A percentile compares a stretch with the other conserved stretches of the same genome.
Conservation (phyloP, 768 basidiomycete species). For the Xerocomellus intermedius region DNA sequence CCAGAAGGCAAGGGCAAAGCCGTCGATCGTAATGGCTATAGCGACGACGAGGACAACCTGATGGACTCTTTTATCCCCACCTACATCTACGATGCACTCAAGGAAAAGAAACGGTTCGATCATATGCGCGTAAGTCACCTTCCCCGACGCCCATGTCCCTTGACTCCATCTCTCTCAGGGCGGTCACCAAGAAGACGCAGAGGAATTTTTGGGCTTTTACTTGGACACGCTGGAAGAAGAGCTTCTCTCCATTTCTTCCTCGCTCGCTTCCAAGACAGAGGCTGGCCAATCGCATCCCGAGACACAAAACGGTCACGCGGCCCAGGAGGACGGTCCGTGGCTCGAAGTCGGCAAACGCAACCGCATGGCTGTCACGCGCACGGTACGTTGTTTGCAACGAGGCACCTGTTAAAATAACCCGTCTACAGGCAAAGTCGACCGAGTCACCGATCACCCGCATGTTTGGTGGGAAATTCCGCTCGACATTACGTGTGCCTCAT, state of each 20-base stretch:
- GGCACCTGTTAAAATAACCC: not conserved
- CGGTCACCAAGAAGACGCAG: constrained; percentile 96
- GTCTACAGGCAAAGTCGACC: constrained; percentile 61
- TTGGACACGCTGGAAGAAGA: constrained; percentile 95
- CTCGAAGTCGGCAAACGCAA: constrained; percentile 91
- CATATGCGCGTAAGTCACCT: constrained; percentile 72
- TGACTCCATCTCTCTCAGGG: constrained; percentile 42
- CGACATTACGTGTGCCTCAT: constrained; percentile 75
- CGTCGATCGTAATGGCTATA: constrained; percentile 33
- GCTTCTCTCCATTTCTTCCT: constrained; percentile 62
- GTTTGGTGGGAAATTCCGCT: constrained; percentile 91
- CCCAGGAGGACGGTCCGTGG: constrained; percentile 73
- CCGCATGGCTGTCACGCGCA: constrained; percentile 72
- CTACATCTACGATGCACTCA: constrained; percentile 89
- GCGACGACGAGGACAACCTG: constrained; percentile 48
- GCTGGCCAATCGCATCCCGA: constrained; percentile 12
- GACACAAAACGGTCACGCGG: constrained; percentile 9
- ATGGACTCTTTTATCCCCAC: constrained; percentile 79
- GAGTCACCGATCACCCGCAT: constrained; percentile 90
- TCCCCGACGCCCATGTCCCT: constrained; percentile 2
- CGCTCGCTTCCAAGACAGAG: constrained; percentile 43
- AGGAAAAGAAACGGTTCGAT: constrained; percentile 91
- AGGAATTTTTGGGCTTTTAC: constrained; percentile 98
- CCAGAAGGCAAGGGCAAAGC: constrained; percentile 40
- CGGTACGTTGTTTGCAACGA: constrained; percentile 46